Evolutionary conservation across 225 moss, liverwort and hornwort genomes (phyloP).

Genomic region (Marchantia paleacea): DNA sequence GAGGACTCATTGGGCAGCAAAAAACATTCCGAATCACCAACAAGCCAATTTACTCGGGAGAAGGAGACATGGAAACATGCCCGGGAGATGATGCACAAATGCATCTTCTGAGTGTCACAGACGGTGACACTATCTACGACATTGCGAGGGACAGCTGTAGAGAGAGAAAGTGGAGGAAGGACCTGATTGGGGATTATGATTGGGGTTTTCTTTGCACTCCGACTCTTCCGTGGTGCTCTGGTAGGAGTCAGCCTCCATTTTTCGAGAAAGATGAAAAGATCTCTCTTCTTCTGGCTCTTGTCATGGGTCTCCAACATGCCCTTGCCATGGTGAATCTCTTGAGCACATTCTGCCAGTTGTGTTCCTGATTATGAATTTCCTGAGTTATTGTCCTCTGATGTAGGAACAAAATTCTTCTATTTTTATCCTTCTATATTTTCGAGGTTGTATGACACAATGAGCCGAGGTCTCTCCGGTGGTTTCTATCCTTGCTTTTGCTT

Average conservation of each 20-base stretch:
- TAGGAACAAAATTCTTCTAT: too few species aligned
- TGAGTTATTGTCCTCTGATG: too few species aligned
- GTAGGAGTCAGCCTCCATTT: constrained; percentile 70
- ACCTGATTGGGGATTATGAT: constrained; percentile 63
- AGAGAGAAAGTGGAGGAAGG: constrained; percentile 21
- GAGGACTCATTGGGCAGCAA: too few species aligned
- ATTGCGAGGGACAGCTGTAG: background rate
- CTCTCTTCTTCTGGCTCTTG: constrained; percentile 49
- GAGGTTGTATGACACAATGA: too few species aligned
- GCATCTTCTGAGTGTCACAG: background rate
- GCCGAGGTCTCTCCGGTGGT: too few species aligned
- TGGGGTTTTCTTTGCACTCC: constrained; percentile 78
- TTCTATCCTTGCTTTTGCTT: too few species aligned
- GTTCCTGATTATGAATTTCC: too few species aligned
- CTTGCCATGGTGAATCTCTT: constrained; percentile 67
- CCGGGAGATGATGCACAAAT: background rate
- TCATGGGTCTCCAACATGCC: constrained; percentile 94
- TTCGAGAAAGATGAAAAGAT: constrained; percentile 73
- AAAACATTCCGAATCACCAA: too few species aligned
- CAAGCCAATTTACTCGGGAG: too few species aligned
- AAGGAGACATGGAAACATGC: too few species aligned
- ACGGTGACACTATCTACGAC: background rate
- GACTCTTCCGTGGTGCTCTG: constrained; percentile 55
- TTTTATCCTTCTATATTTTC: too few species aligned
- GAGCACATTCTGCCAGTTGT: background rate